Base-by-base conservation (phyloP, 1,284 basidiomycete species). In the Ustilago shanxiensis region DNA sequence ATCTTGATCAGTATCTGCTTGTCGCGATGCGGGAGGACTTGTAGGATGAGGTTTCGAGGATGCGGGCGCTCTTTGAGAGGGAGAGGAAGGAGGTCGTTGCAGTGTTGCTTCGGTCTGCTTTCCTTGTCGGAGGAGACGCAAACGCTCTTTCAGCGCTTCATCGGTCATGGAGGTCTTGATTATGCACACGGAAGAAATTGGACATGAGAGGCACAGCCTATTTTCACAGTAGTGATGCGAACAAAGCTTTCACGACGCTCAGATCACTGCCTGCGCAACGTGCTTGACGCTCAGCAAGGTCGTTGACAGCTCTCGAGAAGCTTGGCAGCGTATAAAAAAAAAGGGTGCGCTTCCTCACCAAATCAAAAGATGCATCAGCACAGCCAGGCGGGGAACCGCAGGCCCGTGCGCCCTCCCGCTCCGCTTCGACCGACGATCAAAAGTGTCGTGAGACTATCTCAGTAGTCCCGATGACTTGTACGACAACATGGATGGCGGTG, bases 91-190 rank as follows among this genome's bases (percentile, higher is more conserved):
- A 11, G 60, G 10, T 41, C 35, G 60, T 5, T 18, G 41, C 20
- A 5, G 31, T 44, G 41, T 20, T 44, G 41, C 6, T 41, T 50
- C 53, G 29, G 56, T 33, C 51, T 67, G 64, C 22, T 33, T 14
- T 16, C 69, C 69, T 66, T 66, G 64, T 56, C 65, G 64, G 31
- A 66, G 60, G 5, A 60, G 58, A 24, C 64, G 56, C 33, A 76
- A 41, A 20, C 73, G 60, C 51, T 76, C 60, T 49, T 76, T 76
- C 33, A 76, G 28, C 20, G 57, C 65, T 44, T 64, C 61, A 54
- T 76, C 73, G 5, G 60, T 53, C 73, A 76, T 75, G 28, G 13
- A 45, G n/a, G n/a, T n/a, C n/a, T n/a, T n/a, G n/a, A n/a, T n/a
- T n/a, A n/a, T n/a, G n/a, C n/a, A n/a, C n/a, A 31, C 39, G 44